Evolutionary conservation across 2,329 filamentous ascomycete genomes (phyloP).

Genomic region (Aspergillus sp.): DNA sequence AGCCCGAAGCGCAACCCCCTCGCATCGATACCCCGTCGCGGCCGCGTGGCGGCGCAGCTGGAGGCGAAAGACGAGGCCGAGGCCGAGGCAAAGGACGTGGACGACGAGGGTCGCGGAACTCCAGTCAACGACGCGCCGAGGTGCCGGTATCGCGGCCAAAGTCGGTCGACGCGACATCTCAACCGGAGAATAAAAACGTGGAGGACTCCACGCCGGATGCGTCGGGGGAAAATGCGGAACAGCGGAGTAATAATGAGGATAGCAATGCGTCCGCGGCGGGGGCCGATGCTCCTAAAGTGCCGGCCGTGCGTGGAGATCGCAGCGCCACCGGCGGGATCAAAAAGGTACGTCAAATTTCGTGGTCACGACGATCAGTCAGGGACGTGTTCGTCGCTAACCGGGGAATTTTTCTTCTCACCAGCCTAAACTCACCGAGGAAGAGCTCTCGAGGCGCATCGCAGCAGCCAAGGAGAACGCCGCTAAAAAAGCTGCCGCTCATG

Average conservation of each 20-base stretch:
- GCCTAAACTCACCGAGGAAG: constrained; percentile 64
- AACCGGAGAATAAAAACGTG: constrained; percentile 9
- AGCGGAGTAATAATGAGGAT: constrained; percentile 19
- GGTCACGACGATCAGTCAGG: background rate
- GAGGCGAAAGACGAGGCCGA: constrained; percentile 32
- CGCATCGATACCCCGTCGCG: constrained; percentile 27
- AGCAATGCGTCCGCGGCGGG: constrained; percentile 17
- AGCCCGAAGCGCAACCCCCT: constrained; percentile 10
- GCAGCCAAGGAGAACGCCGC: constrained; percentile 63
- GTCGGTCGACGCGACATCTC: constrained; percentile 12
- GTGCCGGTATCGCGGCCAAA: constrained; percentile 17
- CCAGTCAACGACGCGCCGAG: constrained; percentile 20
- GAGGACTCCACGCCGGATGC: constrained; percentile 18
- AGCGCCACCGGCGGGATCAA: constrained; percentile 54
- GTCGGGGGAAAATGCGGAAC: constrained; percentile 11
- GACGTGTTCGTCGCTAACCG: constrained; percentile 23
- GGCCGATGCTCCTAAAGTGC: constrained; percentile 31
- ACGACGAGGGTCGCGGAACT: constrained; percentile 19
- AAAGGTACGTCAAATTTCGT: constrained; percentile 33
- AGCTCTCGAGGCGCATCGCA: constrained; percentile 61
- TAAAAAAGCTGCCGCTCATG: constrained; percentile 59
- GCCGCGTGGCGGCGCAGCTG: constrained; percentile 18
- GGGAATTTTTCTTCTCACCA: constrained; percentile 24
- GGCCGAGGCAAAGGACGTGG: constrained; percentile 28
- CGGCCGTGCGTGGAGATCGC: constrained; percentile 55